phyloP scores from a whole-genome alignment of 805 yeast species.

The Trichomonascus vanleenenianus region DNA sequence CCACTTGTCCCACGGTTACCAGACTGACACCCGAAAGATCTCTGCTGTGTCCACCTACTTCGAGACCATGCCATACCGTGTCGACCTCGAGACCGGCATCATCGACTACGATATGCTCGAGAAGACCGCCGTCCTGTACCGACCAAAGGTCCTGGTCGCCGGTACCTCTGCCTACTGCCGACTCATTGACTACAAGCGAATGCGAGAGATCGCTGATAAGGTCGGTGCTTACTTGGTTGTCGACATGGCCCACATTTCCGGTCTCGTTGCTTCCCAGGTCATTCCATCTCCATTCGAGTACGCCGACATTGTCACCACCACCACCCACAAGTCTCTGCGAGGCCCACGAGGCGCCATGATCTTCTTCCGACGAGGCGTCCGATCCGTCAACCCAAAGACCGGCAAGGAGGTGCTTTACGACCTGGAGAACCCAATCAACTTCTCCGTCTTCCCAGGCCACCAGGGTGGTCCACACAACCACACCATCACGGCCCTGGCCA shows the following conservation, averaged over 20 bases:
- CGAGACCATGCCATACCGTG: conserved; percentile 98
- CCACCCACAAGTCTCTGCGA: conserved; percentile 96
- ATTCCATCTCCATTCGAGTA: conserved; percentile 94
- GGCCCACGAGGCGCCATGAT: conserved; percentile 99
- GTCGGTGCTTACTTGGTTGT: conserved; percentile 94
- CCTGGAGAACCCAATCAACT: conserved; percentile 90
- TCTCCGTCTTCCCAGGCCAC: conserved; percentile 99
- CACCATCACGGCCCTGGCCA: conserved; percentile 95
- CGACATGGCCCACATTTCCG: conserved; percentile 99
- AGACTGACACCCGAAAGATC: conserved; percentile 86
- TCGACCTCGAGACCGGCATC: conserved; percentile 82
- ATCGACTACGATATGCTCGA: conserved; percentile 95
- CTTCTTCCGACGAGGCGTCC: conserved; percentile 93
- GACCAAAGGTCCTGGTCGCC: conserved; percentile 95
- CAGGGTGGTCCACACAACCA: conserved; percentile 99
- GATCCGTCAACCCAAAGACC: conserved; percentile 77
- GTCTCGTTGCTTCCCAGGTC: conserved; percentile 91
- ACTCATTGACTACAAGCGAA: conserved; percentile 90
- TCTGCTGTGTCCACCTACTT: conserved; percentile 94
- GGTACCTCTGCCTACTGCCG: conserved; percentile 99
- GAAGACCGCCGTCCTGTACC: conserved; percentile 79
- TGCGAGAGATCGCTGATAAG: conserved; percentile 93
- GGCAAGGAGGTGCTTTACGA: conserved; percentile 90
- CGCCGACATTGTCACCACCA: conserved; percentile 96
- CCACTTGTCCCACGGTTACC: conserved; percentile 97